Conservation (phyloP, 202 grass and related monocot species). For the Brachypodium distachyon region DNA sequence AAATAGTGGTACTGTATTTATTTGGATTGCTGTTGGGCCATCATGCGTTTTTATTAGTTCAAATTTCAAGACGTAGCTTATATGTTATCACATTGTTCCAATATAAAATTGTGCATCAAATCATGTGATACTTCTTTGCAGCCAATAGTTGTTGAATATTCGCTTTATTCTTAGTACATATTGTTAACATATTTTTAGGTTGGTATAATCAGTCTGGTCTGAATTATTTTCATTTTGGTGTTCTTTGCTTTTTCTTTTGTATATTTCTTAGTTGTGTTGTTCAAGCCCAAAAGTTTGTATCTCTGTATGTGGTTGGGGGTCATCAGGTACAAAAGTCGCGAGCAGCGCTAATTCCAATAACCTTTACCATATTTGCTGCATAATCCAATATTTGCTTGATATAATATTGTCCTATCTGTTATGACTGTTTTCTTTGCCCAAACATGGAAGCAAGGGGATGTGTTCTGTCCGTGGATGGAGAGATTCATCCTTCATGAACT, state of each 20-base stretch:
- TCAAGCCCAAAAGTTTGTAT: not conserved
- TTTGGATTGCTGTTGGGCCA: not conserved
- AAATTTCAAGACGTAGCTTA: not conserved
- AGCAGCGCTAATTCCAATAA: not conserved
- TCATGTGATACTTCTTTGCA: not conserved
- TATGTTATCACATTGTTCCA: not conserved
- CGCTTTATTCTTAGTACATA: not conserved
- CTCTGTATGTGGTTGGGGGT: not conserved
- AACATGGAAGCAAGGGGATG: not conserved
- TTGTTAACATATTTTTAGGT: not conserved
- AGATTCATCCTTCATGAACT: not conserved
- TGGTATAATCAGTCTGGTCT: not conserved
- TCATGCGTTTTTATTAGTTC: not conserved
- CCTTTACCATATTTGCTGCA: not conserved
- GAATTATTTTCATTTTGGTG: not conserved
- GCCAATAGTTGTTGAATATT: not conserved
- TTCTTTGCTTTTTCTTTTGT: not conserved
- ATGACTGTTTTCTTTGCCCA: not conserved
- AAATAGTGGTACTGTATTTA: not conserved
- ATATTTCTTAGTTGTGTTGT: constrained; percentile 1
- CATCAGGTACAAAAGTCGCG: not conserved
- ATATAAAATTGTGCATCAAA: not conserved
- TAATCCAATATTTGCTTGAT: not conserved
- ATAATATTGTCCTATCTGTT: not conserved
- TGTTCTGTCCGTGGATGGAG: not conserved